phyloP scores from a whole-genome alignment of 768 basidiomycete species.

The Lentinus brumalis region DNA sequence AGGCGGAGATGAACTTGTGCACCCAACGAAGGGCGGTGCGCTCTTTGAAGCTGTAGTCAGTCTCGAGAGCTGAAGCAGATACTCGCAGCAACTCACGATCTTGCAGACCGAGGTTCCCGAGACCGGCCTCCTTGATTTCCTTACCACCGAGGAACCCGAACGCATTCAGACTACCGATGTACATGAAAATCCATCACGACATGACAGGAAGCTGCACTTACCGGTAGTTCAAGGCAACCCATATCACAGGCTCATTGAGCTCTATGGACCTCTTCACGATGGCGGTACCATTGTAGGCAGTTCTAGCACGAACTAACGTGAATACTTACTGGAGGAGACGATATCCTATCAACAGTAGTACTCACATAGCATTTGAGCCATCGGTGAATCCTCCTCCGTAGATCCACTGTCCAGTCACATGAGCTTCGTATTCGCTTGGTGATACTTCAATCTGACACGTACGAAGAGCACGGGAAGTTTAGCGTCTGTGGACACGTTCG shows the following conservation, averaged over 20 bases:
- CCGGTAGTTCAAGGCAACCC: constrained; percentile 55
- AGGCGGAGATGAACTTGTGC: constrained; percentile 37
- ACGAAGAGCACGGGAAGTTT: constrained; percentile 45
- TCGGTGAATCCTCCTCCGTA: constrained; percentile 10
- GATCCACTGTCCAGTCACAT: constrained; percentile 1
- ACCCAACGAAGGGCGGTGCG: constrained; percentile 46
- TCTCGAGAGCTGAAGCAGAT: neutral
- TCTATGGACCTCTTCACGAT: constrained; percentile 48
- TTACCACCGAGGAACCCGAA: constrained; percentile 42
- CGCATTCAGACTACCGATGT: constrained; percentile 17
- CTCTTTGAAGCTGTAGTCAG: constrained; percentile 18
- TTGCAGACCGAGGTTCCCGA: constrained; percentile 49
- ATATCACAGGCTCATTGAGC: constrained; percentile 48
- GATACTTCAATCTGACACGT: constrained; percentile 20
- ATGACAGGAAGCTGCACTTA: neutral
- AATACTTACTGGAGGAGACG: no score
- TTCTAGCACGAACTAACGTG: constrained; percentile 41
- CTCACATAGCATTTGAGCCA: constrained; percentile 9
- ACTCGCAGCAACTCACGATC: constrained; percentile 37
- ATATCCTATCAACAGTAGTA: neutral
- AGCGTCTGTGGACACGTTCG: neutral
- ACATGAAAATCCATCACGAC: neutral
- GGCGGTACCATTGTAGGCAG: constrained; percentile 40
- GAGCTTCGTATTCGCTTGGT: no score
- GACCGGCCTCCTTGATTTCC: constrained; percentile 38